A percentile compares a stretch with the other conserved stretches of the same genome.
phyloP scores from a whole-genome alignment of 164 flowering plant species.

The Nymphaea thermarum region DNA sequence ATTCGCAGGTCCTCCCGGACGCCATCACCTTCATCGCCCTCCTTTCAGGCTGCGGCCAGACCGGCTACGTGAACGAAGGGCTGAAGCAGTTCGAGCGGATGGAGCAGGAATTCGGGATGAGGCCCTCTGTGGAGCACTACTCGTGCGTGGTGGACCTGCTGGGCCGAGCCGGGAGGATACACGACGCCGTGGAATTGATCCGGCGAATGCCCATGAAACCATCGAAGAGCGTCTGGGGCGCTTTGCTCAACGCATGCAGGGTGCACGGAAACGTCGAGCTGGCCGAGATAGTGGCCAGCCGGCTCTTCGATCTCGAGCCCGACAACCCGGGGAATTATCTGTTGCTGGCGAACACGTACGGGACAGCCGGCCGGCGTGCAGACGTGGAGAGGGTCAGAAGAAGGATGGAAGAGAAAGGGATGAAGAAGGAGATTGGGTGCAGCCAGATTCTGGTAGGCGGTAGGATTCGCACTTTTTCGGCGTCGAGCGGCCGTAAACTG shows the following conservation, averaged over 20 bases:
- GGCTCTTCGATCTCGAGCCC: slow-evolving; percentile 25
- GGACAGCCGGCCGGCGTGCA: slow-evolving; percentile 23
- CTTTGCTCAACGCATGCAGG: slow-evolving; percentile 25
- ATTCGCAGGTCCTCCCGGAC: slow-evolving; percentile 14
- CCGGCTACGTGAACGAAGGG: slow-evolving; percentile 20
- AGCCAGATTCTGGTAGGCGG: slow-evolving; percentile 22
- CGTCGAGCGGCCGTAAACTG: slow-evolving; percentile 11
- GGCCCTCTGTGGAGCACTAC: slow-evolving; percentile 28
- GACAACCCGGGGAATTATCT: slow-evolving; percentile 26
- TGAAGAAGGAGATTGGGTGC: slow-evolving; percentile 26
- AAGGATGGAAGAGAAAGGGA: slow-evolving; percentile 18
- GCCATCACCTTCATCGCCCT: slow-evolving; percentile 28
- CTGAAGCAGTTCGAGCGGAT: slow-evolving; percentile 20
- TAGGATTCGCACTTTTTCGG: slow-evolving; percentile 21
- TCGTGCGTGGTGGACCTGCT: slow-evolving; percentile 35
- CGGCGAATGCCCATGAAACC: slow-evolving; percentile 29
- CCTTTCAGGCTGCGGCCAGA: slow-evolving; percentile 34
- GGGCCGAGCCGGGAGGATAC: slow-evolving; percentile 24
- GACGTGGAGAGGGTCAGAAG: slow-evolving; percentile 19
- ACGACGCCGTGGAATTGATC: slow-evolving; percentile 24
- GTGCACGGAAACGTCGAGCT: slow-evolving; percentile 16
- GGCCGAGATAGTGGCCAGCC: slow-evolving; percentile 20
- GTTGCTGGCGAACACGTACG: slow-evolving; percentile 27
- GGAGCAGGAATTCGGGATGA: slow-evolving; percentile 18
- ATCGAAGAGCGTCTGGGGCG: slow-evolving; percentile 32